Evolutionary conservation across 805 yeast genomes (phyloP).

Genomic region (Jamesozyma hellenica): DNA sequence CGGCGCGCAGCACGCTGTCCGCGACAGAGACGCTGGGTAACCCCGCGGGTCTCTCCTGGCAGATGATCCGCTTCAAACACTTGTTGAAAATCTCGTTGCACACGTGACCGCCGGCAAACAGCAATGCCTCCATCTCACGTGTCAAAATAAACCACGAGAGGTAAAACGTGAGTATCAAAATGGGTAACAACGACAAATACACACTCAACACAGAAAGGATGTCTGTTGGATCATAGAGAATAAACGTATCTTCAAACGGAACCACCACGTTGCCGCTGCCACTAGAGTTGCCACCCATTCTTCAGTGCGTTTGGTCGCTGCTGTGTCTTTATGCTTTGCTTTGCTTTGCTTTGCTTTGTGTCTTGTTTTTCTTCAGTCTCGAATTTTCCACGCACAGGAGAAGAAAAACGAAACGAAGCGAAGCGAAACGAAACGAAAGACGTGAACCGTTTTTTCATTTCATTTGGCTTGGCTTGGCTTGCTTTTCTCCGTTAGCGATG

Average conservation of each 20-base stretch:
- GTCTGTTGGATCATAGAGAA: conserved; percentile 65
- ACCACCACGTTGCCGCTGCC: conserved; percentile 10
- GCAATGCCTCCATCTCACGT: conserved; percentile 75
- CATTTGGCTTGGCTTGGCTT: too few relatives aligned
- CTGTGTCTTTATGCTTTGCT: too few relatives aligned
- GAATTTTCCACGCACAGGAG: too few relatives aligned
- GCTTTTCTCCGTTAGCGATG: too few relatives aligned
- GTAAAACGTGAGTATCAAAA: conserved; percentile 65
- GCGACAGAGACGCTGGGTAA: not conserved
- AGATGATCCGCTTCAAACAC: conserved; percentile 49
- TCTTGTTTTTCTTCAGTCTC: too few relatives aligned
- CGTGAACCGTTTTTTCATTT: too few relatives aligned
- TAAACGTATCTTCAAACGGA: conserved; percentile 82
- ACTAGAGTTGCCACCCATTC: too few relatives aligned
- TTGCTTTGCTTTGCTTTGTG: too few relatives aligned
- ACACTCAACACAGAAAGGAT: conserved; percentile 51
- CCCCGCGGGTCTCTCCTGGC: conserved; percentile 68
- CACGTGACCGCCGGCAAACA: conserved; percentile 80
- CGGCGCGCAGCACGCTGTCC: too few relatives aligned
- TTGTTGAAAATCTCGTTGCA: conserved; percentile 65
- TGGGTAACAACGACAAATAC: conserved; percentile 70
- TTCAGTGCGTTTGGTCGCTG: too few relatives aligned
- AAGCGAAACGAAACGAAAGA: too few relatives aligned
- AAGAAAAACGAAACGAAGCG: too few relatives aligned
- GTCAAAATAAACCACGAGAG: conserved; percentile 75